Evolutionary conservation across 331 rosid genomes (phyloP), one percentile per base, ranked within the genome.

Genomic region (Rhamnella rubrinervis): DNA sequence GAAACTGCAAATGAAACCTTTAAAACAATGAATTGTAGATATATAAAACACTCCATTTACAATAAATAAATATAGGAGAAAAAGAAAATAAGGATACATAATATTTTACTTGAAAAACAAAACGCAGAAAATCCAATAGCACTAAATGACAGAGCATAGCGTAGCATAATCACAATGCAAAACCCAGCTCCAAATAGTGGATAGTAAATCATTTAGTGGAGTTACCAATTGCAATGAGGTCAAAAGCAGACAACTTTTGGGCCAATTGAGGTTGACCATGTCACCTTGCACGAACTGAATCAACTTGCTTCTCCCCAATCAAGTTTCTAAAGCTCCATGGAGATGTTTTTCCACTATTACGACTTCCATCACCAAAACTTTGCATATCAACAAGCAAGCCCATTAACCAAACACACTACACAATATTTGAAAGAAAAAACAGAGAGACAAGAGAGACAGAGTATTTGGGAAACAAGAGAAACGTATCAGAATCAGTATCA

Each of bases 221-320:
- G 17, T 70, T 90, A 91, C 97, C 97, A 56, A 91, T 82, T 57
- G 88, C 95, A 80, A 88, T 61, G 67, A 91, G 96, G 61, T 91
- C 93, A 77, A 76, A 20, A 37, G 72, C 79, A 73, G 93, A 80
- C 71, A 91, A 71, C 75, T 82, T 90, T 72, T 84, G 80, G 56
- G 97, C 97, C 86, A 91, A 78, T 63, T 80, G 83, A 73, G 35
- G 87, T 59, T 67, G 77, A 71, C 76, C 62, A 16, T 46, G 77
- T 8, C 68, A 57, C 61, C 71, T 80, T 5, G 13, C 28, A 60
- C 82, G 84, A 41, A 79, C 85, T 25, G 97, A 92, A 84, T 92
- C 97, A 73, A 89, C 97, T 77, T 77, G 91, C 70, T 92, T 92
- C 61, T 90, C 84, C 60, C 96, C 74, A 65, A 87, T 65, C 64